These are phyloP conservation scores for Kondoa subrosea DNA, from an alignment of 768 basidiomycete species.

Conservation along the genomic window DNA sequence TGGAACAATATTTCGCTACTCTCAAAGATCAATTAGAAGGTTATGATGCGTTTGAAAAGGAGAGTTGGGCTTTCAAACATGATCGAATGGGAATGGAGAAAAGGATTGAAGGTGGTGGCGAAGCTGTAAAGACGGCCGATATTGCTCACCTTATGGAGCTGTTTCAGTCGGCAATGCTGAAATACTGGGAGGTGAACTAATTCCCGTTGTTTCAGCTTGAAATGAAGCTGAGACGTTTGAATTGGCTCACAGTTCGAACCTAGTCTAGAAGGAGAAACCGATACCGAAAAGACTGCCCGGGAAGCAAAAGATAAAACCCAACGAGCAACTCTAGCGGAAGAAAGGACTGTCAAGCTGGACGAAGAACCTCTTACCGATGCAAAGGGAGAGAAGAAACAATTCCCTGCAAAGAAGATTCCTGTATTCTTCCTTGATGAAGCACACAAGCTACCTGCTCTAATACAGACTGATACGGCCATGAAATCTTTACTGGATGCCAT, in stretches of 20 bases:
- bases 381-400: slow-evolving; percentile 29
- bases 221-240: not conserved
- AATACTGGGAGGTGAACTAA: slow-evolving; percentile 40
- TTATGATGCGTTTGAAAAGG: slow-evolving; percentile 52
- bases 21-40: slow-evolving; percentile 65
- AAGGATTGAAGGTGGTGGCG: slow-evolving; percentile 39
- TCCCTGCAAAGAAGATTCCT: slow-evolving; percentile 45
- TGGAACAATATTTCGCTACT: slow-evolving; percentile 34
- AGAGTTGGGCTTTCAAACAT: slow-evolving; percentile 67
- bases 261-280: not conserved
- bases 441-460: slow-evolving; percentile 57
- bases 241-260: slow-evolving; percentile 5
- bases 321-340: not conserved
- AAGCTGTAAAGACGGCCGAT: slow-evolving; percentile 52
- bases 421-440: slow-evolving; percentile 75
- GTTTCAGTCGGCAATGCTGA: slow-evolving; percentile 55
- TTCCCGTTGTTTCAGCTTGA: slow-evolving; percentile 40
- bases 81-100: slow-evolving; percentile 59
- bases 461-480: slow-evolving; percentile 63
- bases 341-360: slow-evolving; percentile 15
- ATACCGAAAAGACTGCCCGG: not conserved
- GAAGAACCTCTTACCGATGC: not conserved
- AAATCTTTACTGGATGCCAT: slow-evolving; percentile 69
- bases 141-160: slow-evolving; percentile 68
- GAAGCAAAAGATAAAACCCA: not conserved